Evolutionary conservation across 2,329 filamentous ascomycete genomes (phyloP), one percentile per base, ranked within the genome.

Genomic region (Talaromyces sp.): DNA sequence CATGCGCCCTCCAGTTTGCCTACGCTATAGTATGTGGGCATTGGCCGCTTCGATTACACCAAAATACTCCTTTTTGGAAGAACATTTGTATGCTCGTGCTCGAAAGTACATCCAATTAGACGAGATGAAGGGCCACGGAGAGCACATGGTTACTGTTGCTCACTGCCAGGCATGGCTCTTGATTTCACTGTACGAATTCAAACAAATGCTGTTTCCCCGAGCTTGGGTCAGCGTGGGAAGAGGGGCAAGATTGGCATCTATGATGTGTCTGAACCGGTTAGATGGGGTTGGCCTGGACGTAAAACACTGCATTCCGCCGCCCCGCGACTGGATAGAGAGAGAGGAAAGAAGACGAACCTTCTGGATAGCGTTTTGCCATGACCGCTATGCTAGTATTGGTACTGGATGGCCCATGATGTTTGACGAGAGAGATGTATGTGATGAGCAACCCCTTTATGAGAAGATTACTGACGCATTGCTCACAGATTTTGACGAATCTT

Each of bases 1-100:
- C 64, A 88, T 92, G 78, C 86, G 93, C 27, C 93, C 95, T 1
- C 91, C 93, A 0, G 86, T 96, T 31, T 91, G 89, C 65, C 78
- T 99, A 55, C 87, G 95, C 67, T 99, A 99, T 76, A 91, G 90
- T 59, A 96, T 98, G 82, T 98, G 93, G 93, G 90, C 89, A n/a
- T 79, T 92, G 69, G 92, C 93, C n/a, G 93, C 91, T 64, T 89
- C 90, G 5, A 84, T 93, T 50, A 87, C 86, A 3, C 91, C 96
- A 61, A 95, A 92, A 71, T 97, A 90, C 72, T 80, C 83, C 35
- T 84, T 86, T 58, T 76, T 96, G 14, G 91, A 92, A 70, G 89
- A 93, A 58, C 86, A 96, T 64, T 97, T 98, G 73, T 99, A 99
- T 73, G 86, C 89, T 64, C 84, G 93, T 56, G 86, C 93, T 13